phyloP scores from a whole-genome alignment of 2,329 filamentous ascomycete genomes.

The Paramyrothecium sp. region DNA sequence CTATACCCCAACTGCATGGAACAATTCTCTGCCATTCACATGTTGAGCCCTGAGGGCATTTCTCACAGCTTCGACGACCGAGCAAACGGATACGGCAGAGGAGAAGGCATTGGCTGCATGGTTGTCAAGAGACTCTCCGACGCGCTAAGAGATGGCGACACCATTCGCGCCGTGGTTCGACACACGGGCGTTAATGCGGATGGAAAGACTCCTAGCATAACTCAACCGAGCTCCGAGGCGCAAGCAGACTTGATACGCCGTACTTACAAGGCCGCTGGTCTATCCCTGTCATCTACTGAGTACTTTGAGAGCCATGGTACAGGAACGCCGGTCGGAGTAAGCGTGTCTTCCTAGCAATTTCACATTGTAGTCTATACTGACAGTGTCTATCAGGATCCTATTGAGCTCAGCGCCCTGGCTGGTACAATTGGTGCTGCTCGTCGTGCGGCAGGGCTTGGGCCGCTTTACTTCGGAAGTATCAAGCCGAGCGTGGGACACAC shows the following conservation, averaged over 20 bases:
- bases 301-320: conserved; percentile 31
- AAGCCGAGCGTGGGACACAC: no score
- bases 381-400: not conserved
- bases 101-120: conserved; percentile 28
- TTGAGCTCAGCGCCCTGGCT: conserved; percentile 8
- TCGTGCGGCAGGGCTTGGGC: not conserved
- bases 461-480: not conserved
- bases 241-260: conserved; percentile 22
- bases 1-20: conserved; percentile 9
- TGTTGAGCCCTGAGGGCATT: conserved; percentile 20
- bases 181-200: conserved; percentile 27
- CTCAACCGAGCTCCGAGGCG: conserved; percentile 16
- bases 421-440: not conserved
- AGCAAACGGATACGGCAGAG: conserved; percentile 28
- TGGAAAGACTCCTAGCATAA: conserved; percentile 38
- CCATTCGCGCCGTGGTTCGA: conserved; percentile 34
- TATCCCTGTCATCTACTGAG: conserved; percentile 16
- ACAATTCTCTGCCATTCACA: conserved; percentile 6
- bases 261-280: conserved; percentile 23
- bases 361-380: no score
- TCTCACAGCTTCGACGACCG: conserved; percentile 29
- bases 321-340: conserved; percentile 9
- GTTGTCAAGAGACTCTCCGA: conserved; percentile 48
- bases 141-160: conserved; percentile 41
- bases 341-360: no score